Evolutionary conservation across 345 rosid genomes (phyloP).

Genomic region (Murraya koenigii): DNA sequence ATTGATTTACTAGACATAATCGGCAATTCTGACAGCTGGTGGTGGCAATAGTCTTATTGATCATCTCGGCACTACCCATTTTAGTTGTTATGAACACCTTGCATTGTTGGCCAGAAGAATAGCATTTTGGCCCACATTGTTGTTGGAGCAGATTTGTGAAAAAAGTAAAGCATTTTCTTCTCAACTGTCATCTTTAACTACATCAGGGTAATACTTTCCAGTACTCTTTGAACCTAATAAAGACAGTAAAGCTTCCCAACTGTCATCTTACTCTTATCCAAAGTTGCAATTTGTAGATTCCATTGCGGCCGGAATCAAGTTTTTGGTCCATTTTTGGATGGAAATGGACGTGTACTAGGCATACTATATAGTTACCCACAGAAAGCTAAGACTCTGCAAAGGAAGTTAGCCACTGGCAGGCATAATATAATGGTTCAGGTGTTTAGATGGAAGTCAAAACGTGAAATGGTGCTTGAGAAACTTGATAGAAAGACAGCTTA

Average conservation of each 20-base stretch:
- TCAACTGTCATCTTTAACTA: no score
- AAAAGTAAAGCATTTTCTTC: neutral
- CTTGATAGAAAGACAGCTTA: neutral
- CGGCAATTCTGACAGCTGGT: neutral
- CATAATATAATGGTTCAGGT: neutral
- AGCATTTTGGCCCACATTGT: slow-evolving; percentile 5
- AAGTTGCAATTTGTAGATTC: neutral
- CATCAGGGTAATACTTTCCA: neutral
- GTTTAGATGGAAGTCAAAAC: neutral
- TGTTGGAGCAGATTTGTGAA: neutral
- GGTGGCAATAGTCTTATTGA: neutral
- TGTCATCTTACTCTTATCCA: neutral
- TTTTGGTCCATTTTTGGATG: neutral
- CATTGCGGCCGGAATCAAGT: neutral
- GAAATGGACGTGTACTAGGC: neutral
- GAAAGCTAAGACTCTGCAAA: neutral
- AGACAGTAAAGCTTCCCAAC: neutral
- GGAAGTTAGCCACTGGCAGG: no score
- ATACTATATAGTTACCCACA: no score
- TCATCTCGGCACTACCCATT: neutral
- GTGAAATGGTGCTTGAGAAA: neutral
- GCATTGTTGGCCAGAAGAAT: neutral
- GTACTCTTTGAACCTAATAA: no score
- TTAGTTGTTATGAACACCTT: neutral
- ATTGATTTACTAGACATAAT: neutral